These are phyloP conservation scores for Meredithiella fracta DNA, from an alignment of 2,329 filamentous ascomycete species.

Conservation along the genomic window DNA sequence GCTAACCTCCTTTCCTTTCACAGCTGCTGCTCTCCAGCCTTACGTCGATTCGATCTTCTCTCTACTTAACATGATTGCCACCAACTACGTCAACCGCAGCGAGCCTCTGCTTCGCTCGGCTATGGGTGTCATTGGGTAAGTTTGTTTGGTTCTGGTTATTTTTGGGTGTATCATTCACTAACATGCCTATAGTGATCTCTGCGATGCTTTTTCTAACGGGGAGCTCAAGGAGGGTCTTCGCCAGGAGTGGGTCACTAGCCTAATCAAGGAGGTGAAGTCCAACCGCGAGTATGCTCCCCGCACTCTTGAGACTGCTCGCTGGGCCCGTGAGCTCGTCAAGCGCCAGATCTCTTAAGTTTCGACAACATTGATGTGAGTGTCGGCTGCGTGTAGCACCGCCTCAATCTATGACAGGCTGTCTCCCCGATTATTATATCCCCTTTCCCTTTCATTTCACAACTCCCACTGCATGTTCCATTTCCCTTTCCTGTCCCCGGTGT, in stretches of 20 bases:
- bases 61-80: constrained; percentile 61
- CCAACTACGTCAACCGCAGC: constrained; percentile 66
- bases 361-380: not conserved
- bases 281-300: constrained; percentile 75
- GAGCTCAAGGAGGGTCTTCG: constrained; percentile 75
- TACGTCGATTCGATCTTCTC: constrained; percentile 78
- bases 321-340: constrained; percentile 96
- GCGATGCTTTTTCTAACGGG: constrained; percentile 82
- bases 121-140: constrained; percentile 94
- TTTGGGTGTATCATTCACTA: constrained; percentile 19
- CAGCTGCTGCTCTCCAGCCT: constrained; percentile 54
- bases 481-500: constrained; percentile 10
- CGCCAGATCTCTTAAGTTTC: constrained; percentile 43
- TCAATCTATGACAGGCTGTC: constrained; percentile 10
- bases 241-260: constrained; percentile 70
- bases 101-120: constrained; percentile 83
- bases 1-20: constrained; percentile 3
- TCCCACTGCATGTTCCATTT: constrained; percentile 6
- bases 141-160: constrained; percentile 13
- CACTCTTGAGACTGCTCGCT: constrained; percentile 87
- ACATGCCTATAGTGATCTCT: constrained; percentile 56
- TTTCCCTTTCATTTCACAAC: not conserved
- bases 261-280: constrained; percentile 82
- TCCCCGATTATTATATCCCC: constrained; percentile 1
- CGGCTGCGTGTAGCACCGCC: not conserved